Percentiles rank a stretch among this genome's conserved stretches.
Conservation (phyloP, 164 flowering plant genomes). For the Umbilicus rupestris region DNA sequence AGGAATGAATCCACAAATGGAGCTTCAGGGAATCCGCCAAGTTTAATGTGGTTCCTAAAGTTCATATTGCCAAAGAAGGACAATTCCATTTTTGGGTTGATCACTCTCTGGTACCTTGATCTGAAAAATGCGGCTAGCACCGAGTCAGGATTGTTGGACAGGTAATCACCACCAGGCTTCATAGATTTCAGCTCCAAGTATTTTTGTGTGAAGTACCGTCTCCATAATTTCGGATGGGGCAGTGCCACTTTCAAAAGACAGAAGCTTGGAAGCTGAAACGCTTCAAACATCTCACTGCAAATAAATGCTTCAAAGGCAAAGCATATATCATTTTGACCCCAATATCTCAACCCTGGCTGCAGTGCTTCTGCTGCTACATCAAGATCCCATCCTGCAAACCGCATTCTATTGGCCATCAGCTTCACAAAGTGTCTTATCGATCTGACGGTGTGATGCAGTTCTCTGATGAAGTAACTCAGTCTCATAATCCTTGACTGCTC, state of each 20-base stretch:
- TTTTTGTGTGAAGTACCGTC: background rate
- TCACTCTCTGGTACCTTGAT: background rate
- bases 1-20: constrained; percentile 1
- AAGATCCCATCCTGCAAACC: background rate
- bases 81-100: constrained; percentile 1
- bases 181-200: constrained; percentile 2
- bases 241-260: background rate
- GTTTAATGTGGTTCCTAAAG: constrained; percentile 3
- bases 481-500: background rate
- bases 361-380: background rate
- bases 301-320: background rate
- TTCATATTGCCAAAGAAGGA: background rate
- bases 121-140: background rate
- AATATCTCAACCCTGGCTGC: background rate
- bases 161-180: background rate
- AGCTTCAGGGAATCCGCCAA: background rate
- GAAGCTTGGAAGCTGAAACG: background rate
- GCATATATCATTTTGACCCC: background rate
- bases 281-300: background rate
- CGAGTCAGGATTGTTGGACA: background rate
- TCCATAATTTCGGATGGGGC: constrained; percentile 1
- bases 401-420: background rate
- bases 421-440: constrained; percentile 4
- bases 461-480: constrained; percentile 3
- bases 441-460: background rate